phyloP scores from a whole-genome alignment of 2,329 filamentous ascomycete genomes.

The Cordyceps cicadae region DNA sequence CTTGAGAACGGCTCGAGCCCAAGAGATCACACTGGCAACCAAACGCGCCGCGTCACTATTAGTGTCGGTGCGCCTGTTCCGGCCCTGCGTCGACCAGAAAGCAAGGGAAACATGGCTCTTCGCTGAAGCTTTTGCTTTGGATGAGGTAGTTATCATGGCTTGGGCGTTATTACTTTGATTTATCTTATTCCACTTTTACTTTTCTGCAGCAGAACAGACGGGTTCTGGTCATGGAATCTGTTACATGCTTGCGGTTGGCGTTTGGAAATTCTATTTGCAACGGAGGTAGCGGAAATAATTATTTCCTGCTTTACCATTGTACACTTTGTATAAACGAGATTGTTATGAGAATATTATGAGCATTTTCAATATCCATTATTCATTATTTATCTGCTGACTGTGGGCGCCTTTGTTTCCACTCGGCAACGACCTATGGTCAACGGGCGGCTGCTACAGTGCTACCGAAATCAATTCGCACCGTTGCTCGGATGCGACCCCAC shows the following conservation, averaged over 20 bases:
- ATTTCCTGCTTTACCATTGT: slow-evolving; percentile 3
- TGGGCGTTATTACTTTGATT: slow-evolving; percentile 1
- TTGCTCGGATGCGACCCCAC: slow-evolving; percentile 2
- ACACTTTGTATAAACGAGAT: slow-evolving; percentile 9
- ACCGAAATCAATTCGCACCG: neutral
- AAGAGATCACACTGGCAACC: slow-evolving; percentile 17
- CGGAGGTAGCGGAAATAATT: neutral
- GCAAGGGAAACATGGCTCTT: slow-evolving; percentile 20
- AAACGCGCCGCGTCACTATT: slow-evolving; percentile 30
- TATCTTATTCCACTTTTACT: neutral
- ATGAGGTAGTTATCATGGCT: slow-evolving; percentile 17
- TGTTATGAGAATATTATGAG: slow-evolving; percentile 2
- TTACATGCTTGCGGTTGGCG: neutral
- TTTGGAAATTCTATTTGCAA: neutral
- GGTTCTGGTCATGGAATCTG: neutral
- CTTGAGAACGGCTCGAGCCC: slow-evolving; percentile 22
- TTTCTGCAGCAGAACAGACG: slow-evolving; percentile 3
- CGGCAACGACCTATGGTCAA: too few relatives aligned
- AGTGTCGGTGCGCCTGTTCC: slow-evolving; percentile 21
- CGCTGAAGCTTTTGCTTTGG: slow-evolving; percentile 27
- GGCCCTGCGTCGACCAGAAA: slow-evolving; percentile 24
- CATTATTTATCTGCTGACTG: neutral
- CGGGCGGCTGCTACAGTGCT: neutral
- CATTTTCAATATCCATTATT: neutral
- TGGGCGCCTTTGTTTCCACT: neutral